Evolutionary conservation across 305 asterid genomes (phyloP).

Genomic region (Fraxinus sp.): DNA sequence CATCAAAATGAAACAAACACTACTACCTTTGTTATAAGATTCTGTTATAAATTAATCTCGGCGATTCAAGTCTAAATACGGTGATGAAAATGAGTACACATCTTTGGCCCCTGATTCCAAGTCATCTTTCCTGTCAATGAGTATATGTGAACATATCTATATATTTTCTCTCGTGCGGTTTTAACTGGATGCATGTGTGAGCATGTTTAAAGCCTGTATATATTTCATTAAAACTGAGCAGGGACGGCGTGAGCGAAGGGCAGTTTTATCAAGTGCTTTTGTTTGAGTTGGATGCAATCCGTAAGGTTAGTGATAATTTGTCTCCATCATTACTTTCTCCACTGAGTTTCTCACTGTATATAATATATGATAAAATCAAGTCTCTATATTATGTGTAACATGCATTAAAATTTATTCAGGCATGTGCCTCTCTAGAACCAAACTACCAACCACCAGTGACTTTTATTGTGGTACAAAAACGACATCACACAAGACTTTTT

Average conservation of each 20-base stretch:
- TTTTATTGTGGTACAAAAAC: conserved; percentile 89
- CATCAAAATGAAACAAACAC: not conserved
- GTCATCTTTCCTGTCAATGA: not conserved
- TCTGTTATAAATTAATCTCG: not conserved
- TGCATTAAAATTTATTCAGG: conserved; percentile 39
- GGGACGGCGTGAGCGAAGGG: conserved; percentile 99
- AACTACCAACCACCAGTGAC: conserved; percentile 98
- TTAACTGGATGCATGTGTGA: not conserved
- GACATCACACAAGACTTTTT: conserved; percentile 89
- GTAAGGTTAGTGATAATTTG: conserved; percentile 52
- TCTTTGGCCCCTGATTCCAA: not conserved
- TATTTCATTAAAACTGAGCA: conserved; percentile 25
- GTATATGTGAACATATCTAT: not conserved
- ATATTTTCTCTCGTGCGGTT: not conserved
- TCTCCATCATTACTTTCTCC: not conserved
- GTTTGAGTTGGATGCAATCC: conserved; percentile 93
- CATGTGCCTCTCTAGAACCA: conserved; percentile 95
- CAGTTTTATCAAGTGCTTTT: conserved; percentile 96
- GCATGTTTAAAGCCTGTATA: not conserved
- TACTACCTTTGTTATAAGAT: not conserved
- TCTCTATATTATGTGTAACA: not conserved
- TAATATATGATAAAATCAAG: not conserved
- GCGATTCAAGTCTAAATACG: not conserved
- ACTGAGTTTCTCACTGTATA: not conserved
- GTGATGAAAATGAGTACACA: not conserved